Base-by-base conservation (phyloP, 2,329 filamentous ascomycete genomes). In the Stromatinia cepivora region DNA sequence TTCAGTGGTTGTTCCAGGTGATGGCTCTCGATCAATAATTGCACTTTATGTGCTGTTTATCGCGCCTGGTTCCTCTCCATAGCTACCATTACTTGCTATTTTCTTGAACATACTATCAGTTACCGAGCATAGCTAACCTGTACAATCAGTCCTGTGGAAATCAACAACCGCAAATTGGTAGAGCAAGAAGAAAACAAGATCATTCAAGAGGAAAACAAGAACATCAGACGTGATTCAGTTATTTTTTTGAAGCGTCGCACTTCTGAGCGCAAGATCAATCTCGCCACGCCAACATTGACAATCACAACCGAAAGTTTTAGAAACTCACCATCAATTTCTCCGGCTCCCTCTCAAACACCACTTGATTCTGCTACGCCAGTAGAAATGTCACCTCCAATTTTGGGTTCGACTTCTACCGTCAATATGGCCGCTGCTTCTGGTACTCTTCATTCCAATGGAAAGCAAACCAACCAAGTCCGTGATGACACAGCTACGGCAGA, bases 121-220 rank as follows among this genome's bases (percentile, higher is more conserved):
- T 59, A 39, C 20, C 45, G 25, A 53, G 31, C 61, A 64, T 22
- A 28, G n/a, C 61, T 64, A 15, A 64, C 61, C 34, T 25, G 15
- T 25, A 58, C 15, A 45, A 48, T 17, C 28, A 66, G 52, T 25
- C 63, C 28, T 10, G 45, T 28, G 17, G 36, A 69, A 46, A 50
- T 25, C 28, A 53, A 42, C 22, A 52, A 25, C 25, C 45, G 61
- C 34, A 64, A 64, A 22, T 42, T 64, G 62, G 48, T 63, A 64
- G 52, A 66, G n/a, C 25, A 68, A 53, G 46, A 56, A n/a, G 58
- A 52, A 39, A 63, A 36, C 48, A 70, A 69, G 52, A 45, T 36
- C 7, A 57, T 56, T 9, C 53, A 56, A 56, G 46, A 56, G 22
- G 58, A 52, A 48, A 56, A 53, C 42, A 70, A 69, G 52, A 36